Evolutionary conservation across 228 moss, liverwort and hornwort species (phyloP).

Genomic region (Sphagnum magellanicum): DNA sequence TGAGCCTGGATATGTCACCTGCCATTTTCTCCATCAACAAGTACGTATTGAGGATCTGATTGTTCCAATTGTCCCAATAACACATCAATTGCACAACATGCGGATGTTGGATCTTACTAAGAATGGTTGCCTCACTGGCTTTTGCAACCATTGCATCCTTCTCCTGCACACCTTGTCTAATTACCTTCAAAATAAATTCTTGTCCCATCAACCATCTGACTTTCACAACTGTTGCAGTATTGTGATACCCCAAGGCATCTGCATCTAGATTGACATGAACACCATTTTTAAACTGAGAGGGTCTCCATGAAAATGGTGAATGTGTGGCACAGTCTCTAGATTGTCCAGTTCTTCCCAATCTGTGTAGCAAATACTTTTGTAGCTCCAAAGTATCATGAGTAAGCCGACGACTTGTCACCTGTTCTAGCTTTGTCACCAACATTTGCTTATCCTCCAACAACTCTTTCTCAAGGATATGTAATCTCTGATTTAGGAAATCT

Average conservation of each 20-base stretch:
- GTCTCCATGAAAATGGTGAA: background rate
- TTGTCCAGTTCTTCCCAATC: background rate
- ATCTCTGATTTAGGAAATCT: background rate
- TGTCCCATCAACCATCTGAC: background rate
- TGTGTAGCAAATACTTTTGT: background rate
- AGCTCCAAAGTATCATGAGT: background rate
- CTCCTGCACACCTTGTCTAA: background rate
- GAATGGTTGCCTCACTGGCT: background rate
- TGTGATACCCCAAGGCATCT: background rate
- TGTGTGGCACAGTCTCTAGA: background rate
- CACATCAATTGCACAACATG: background rate
- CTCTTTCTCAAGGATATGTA: background rate
- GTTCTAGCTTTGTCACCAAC: background rate
- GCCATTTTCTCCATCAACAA: background rate
- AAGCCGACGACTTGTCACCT: background rate
- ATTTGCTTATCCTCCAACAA: background rate
- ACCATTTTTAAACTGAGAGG: background rate
- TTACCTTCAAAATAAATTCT: background rate
- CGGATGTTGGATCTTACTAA: background rate
- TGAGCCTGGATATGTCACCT: background rate
- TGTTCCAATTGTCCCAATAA: background rate
- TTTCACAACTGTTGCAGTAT: background rate
- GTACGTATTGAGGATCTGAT: background rate
- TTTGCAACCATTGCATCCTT: too few relatives aligned
- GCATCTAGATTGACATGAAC: background rate